Conservation (phyloP, 495 filamentous ascomycete genomes). For the Daldinia vernicosa region DNA sequence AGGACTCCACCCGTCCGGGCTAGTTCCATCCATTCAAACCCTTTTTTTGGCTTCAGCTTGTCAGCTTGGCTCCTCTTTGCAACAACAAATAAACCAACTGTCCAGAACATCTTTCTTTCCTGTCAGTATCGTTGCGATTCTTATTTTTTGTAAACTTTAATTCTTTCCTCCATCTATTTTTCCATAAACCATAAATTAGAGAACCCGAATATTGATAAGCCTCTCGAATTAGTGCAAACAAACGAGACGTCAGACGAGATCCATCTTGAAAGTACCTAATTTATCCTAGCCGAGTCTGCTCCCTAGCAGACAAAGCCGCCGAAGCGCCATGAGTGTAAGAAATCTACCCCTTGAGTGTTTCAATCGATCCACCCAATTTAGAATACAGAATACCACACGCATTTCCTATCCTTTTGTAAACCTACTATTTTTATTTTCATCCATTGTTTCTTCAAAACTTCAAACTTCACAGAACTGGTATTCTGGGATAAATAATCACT, state of each 20-base stretch:
- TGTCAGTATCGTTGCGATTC: slow-evolving; percentile 4
- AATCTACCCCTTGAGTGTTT: slow-evolving; percentile 46
- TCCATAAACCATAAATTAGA: background rate
- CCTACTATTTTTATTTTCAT: slow-evolving; percentile 9
- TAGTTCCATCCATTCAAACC: slow-evolving; percentile 26
- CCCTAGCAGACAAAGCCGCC: slow-evolving; percentile 34
- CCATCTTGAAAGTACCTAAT: background rate
- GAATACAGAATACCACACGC: slow-evolving; percentile 16
- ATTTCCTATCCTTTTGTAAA: slow-evolving; percentile 14
- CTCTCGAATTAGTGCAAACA: background rate
- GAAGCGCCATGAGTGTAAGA: slow-evolving; percentile 59
- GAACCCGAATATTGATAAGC: background rate
- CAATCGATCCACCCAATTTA: slow-evolving; percentile 27
- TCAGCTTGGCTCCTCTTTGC: slow-evolving; percentile 22
- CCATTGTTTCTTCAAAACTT: slow-evolving; percentile 16
- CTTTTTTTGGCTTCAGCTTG: slow-evolving; percentile 28
- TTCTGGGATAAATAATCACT: slow-evolving; percentile 11
- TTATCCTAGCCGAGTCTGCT: slow-evolving; percentile 13
- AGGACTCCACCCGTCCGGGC: slow-evolving; percentile 15
- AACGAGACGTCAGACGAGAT: background rate
- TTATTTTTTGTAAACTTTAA: slow-evolving; percentile 44
- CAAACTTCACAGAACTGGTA: slow-evolving; percentile 18
- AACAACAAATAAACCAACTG: slow-evolving; percentile 18
- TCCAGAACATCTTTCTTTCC: slow-evolving; percentile 21
- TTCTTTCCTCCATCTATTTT: slow-evolving; percentile 3